Conservation (phyloP, 129 eudicot species). For the Pseudognaphalium luteoalbum region DNA sequence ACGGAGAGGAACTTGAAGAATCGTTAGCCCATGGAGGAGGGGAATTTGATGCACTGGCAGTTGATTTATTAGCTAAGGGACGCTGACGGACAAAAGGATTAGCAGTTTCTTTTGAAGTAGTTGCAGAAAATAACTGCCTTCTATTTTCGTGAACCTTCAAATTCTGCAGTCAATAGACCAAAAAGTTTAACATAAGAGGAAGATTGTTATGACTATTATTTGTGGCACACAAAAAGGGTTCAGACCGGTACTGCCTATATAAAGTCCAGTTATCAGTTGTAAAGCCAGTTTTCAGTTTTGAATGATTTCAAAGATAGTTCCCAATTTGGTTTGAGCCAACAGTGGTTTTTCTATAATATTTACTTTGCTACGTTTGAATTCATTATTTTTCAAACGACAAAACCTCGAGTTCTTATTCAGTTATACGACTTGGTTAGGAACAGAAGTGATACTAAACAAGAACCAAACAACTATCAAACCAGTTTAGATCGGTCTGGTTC, state of each 20-base stretch:
- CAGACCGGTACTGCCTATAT: background rate
- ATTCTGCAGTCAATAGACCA: conserved; percentile 50
- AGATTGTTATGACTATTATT: background rate
- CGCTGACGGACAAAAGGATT: conserved; percentile 95
- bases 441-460: background rate
- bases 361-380: no score
- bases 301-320: no score
- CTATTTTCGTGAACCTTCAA: conserved; percentile 85
- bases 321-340: no score
- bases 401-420: no score
- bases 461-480: background rate
- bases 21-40: conserved; percentile 93
- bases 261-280: background rate
- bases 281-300: no score
- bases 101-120: conserved; percentile 58
- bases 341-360: no score
- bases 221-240: background rate
- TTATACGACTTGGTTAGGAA: background rate
- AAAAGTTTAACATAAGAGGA: conserved; percentile 9
- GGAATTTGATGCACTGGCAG: conserved; percentile 52
- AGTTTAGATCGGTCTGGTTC: background rate
- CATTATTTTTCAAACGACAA: no score
- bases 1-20: conserved; percentile 58
- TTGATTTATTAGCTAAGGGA: conserved; percentile 57
- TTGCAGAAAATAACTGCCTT: conserved; percentile 76